Percentiles rank a stretch among this genome's conserved stretches.
phyloP scores from a whole-genome alignment of 495 filamentous ascomycete genomes.

The Oleoguttula mirabilis region DNA sequence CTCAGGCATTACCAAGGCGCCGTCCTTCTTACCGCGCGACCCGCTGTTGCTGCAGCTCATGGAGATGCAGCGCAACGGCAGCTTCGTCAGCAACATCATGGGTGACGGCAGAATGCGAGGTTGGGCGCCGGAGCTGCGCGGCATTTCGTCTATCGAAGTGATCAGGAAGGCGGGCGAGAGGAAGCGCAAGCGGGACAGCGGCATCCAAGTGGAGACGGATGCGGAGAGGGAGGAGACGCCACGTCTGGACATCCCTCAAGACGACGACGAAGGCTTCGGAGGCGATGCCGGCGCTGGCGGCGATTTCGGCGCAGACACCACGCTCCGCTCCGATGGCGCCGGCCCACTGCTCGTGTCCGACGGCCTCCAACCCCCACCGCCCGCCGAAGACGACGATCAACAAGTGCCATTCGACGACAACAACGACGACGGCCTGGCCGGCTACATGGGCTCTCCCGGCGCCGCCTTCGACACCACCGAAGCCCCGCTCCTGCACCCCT shows the following conservation, averaged over 20 bases:
- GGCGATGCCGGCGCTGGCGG: slow-evolving; percentile 5
- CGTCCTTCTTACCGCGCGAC: slow-evolving; percentile 72
- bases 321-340: slow-evolving; percentile 54
- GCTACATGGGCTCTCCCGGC: slow-evolving; percentile 12
- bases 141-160: slow-evolving; percentile 68
- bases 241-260: slow-evolving; percentile 26
- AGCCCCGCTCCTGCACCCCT: slow-evolving; percentile 58
- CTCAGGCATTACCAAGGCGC: slow-evolving; percentile 65
- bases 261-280: slow-evolving; percentile 17
- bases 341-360: slow-evolving; percentile 62
- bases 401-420: neutral
- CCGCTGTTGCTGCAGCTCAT: slow-evolving; percentile 76
- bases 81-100: slow-evolving; percentile 71
- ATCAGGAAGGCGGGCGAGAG: slow-evolving; percentile 65
- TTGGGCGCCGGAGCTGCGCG: slow-evolving; percentile 86
- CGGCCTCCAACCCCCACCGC: slow-evolving; percentile 5
- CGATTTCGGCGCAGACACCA: slow-evolving; percentile 20
- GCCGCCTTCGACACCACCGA: slow-evolving; percentile 63
- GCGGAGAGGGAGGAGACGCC: slow-evolving; percentile 21
- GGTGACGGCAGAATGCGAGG: slow-evolving; percentile 60
- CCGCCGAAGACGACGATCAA: slow-evolving; percentile 17
- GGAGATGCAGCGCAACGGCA: slow-evolving; percentile 76
- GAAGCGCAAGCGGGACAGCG: slow-evolving; percentile 89
- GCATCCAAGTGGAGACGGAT: slow-evolving; percentile 51
- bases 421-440: slow-evolving; percentile 26